Conservation (phyloP, 2,329 filamentous ascomycete species). For the Lachnellula subtilissima region DNA sequence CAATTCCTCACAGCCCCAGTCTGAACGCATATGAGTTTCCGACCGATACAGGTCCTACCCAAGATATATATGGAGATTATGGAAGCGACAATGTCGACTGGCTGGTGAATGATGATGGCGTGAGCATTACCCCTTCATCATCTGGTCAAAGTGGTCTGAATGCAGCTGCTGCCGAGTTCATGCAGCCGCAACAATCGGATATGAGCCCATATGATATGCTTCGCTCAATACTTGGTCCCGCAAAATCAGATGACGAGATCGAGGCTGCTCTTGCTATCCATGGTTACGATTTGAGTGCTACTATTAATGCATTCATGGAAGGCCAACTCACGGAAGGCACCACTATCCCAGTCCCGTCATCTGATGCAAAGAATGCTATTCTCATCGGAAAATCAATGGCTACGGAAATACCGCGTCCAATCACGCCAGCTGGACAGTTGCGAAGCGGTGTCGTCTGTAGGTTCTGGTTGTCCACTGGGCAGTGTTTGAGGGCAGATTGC, state of each 20-base stretch:
- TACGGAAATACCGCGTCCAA: conserved; percentile 64
- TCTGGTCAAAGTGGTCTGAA: conserved; percentile 65
- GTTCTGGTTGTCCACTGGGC: conserved; percentile 93
- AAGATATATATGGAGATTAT: conserved; percentile 85
- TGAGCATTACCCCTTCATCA: conserved; percentile 74
- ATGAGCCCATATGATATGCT: conserved; percentile 99
- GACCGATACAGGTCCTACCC: conserved; percentile 72
- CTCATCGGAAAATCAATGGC: conserved; percentile 88
- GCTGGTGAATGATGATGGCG: conserved; percentile 85
- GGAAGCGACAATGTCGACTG: conserved; percentile 95
- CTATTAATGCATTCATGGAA: conserved; percentile 85
- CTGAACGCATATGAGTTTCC: conserved; percentile 93
- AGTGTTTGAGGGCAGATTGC: conserved; percentile 92
- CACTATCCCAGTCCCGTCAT: conserved; percentile 39
- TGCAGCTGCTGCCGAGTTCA: conserved; percentile 76
- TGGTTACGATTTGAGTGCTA: conserved; percentile 88
- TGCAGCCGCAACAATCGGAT: conserved; percentile 63
- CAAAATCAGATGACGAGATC: conserved; percentile 88
- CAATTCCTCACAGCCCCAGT: conserved; percentile 88
- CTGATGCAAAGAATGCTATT: conserved; percentile 60
- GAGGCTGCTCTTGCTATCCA: conserved; percentile 84
- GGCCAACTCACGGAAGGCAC: conserved; percentile 51
- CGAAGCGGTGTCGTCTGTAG: conserved; percentile 92
- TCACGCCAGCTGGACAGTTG: conserved; percentile 69
- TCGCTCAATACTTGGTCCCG: conserved; percentile 85